Base-by-base conservation (phyloP, 2,329 filamentous ascomycete genomes). In the Tolypocladium cylindrosporum region DNA sequence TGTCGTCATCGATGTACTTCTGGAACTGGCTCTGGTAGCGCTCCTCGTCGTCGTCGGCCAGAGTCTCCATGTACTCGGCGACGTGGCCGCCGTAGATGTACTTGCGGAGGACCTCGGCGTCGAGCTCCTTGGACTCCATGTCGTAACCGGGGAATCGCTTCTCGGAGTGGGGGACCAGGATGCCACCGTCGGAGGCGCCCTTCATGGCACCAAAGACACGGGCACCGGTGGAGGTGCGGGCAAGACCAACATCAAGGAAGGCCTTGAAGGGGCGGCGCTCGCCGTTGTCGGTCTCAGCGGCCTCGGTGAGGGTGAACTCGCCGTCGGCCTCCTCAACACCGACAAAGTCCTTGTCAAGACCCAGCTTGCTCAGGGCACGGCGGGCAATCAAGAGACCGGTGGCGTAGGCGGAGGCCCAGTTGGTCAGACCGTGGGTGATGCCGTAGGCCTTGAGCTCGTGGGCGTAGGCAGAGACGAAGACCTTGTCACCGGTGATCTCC, bases 191-290 rank as follows among this genome's bases (percentile, higher is more conserved):
- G 53, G 92, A 97, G 72, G 92, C 93, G 84, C 94, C 94, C 89
- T 99, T 99, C 90, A 99, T 91, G 79, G 93, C 94, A 79, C 90
- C 94, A 76, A 99, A 99, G 82, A 99, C 86, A 82, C 94, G 92
- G 78, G 93, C 92, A 87, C 94, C 94, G 68, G 94, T 99, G 66
- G 92, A 97, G 74, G 94, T 99, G 73, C 94, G 91, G 79, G 87
- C 84, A 72, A 99, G 90, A 85, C 94, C 94, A 72, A 99, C 94
- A 73, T 99, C 94, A 68, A 99, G 89, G 89, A 89, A 91, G 78
- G 88, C 90, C 89, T 99, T 99, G 91, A 99, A 99, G 75, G 94
- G 94, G 72, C 94, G 93, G 81, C 94, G 92, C 81, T 91, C 88
- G 71, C 89, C 91, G 65, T 95, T 90, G 64, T 93, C 89, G 66